phyloP scores from a whole-genome alignment of 345 rosid genomes.

The Camelina hispida region DNA sequence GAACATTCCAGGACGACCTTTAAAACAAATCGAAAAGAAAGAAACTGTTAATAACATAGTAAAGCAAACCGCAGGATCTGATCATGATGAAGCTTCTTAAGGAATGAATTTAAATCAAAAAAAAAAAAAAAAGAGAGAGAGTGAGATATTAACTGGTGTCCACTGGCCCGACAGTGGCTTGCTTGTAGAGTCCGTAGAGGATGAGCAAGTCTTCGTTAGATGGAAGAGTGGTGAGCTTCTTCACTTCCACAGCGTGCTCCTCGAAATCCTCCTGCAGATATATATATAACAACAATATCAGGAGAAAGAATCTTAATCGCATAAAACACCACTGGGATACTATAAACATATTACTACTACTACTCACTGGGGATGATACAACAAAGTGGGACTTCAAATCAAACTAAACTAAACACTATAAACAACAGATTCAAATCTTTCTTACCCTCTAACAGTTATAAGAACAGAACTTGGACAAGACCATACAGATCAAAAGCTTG shows the following conservation, averaged over 20 bases:
- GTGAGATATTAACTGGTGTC: constrained; percentile 57
- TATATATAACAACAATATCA: not conserved
- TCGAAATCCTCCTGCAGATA: constrained; percentile 75
- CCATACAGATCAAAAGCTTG: not conserved
- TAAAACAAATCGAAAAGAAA: not conserved
- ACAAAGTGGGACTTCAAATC: not conserved
- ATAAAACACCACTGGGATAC: not conserved
- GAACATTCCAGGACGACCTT: constrained; percentile 94
- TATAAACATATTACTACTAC: not conserved
- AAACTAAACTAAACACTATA: constrained; percentile 10
- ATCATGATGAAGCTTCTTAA: not conserved
- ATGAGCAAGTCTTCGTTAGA: constrained; percentile 74
- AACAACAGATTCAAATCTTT: constrained; percentile 7
- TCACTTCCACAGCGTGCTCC: constrained; percentile 69
- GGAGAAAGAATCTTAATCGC: not conserved
- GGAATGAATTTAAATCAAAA: not conserved
- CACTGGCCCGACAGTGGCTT: constrained; percentile 80
- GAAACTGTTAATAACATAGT: not conserved
- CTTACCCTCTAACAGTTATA: not conserved
- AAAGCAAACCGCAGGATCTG: constrained; percentile 3
- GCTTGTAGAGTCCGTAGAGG: constrained; percentile 85
- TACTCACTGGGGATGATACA: not conserved
- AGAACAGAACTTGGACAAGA: constrained; percentile 15
- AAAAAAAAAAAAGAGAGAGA: too few species aligned
- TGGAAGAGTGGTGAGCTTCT: constrained; percentile 60